Conservation (phyloP, 2,329 filamentous ascomycete species). For the Elsinoe australis region DNA sequence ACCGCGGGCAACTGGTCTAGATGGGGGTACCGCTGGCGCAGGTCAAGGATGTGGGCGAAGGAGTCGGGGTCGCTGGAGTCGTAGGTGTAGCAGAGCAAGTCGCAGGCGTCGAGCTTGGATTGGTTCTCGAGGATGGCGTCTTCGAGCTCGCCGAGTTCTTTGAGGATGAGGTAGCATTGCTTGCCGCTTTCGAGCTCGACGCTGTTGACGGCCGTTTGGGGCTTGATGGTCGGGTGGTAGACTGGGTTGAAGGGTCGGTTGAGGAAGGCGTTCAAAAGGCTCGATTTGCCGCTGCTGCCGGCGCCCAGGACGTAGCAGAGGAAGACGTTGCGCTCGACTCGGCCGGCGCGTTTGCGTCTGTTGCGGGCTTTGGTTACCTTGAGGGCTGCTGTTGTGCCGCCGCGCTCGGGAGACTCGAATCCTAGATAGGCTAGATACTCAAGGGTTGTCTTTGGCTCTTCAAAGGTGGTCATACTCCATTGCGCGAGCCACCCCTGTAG, state of each 20-base stretch:
- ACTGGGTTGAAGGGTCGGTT: conserved; percentile 75
- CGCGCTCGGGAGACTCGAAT: conserved; percentile 70
- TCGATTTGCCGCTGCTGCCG: conserved; percentile 80
- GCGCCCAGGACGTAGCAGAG: conserved; percentile 87
- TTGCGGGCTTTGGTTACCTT: conserved; percentile 92
- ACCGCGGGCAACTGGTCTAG: conserved; percentile 85
- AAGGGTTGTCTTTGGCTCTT: conserved; percentile 87
- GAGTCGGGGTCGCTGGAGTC: conserved; percentile 96
- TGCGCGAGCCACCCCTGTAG: conserved; percentile 96
- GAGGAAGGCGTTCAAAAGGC: conserved; percentile 82
- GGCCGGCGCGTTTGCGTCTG: conserved; percentile 67
- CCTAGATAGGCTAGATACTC: conserved; percentile 95
- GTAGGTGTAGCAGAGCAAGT: conserved; percentile 90
- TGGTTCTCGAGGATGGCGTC: conserved; percentile 89
- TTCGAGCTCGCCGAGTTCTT: conserved; percentile 93
- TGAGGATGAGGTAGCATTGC: conserved; percentile 91
- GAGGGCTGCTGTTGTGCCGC: conserved; percentile 72
- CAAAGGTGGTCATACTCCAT: conserved; percentile 99
- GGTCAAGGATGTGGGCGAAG: conserved; percentile 79
- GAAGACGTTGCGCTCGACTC: conserved; percentile 90
- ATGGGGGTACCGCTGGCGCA: conserved; percentile 71
- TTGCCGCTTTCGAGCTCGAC: conserved; percentile 93
- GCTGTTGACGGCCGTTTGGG: conserved; percentile 86
- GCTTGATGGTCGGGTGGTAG: conserved; percentile 91
- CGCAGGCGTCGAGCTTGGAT: conserved; percentile 82